Conservation (phyloP, 192 early-diverging fungal species). For the Rhizophagus sp. region DNA sequence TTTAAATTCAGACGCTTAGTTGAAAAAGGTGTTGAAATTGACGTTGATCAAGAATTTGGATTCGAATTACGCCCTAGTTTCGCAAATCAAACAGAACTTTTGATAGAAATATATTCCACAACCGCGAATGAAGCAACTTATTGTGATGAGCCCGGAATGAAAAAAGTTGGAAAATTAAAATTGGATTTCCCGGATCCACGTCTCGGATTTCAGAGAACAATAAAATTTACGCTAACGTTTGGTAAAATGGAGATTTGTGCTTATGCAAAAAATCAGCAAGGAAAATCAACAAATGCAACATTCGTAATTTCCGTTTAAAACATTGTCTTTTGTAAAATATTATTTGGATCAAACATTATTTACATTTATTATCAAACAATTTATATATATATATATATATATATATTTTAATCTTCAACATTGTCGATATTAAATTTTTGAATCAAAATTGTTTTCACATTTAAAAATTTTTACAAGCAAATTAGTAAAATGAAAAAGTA, state of each 20-base stretch:
- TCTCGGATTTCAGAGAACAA: slow-evolving; percentile 2
- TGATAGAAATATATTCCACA: background rate
- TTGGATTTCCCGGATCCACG: slow-evolving; percentile 10
- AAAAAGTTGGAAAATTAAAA: slow-evolving; percentile 5
- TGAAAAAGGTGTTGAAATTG: background rate
- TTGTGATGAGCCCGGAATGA: slow-evolving; percentile 18
- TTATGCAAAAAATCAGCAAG: background rate
- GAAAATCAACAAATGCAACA: background rate
- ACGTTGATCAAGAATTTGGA: slow-evolving; percentile 14
- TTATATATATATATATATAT: too few species aligned
- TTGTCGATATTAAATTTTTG: too few species aligned
- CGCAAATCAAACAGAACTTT: background rate
- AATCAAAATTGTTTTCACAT: too few species aligned
- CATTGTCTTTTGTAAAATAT: too few species aligned
- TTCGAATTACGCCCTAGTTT: slow-evolving; percentile 1
- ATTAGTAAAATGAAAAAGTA: too few species aligned
- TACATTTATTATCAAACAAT: too few species aligned
- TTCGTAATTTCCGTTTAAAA: background rate
- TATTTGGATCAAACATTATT: too few species aligned
- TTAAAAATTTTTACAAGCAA: too few species aligned
- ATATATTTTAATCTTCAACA: too few species aligned
- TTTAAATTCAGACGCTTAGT: background rate
- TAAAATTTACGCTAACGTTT: slow-evolving; percentile 11
- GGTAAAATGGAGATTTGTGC: slow-evolving; percentile 17
- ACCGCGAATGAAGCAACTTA: background rate